Conservation (phyloP, 2,329 filamentous ascomycete species). For the Daldinia sp. region DNA sequence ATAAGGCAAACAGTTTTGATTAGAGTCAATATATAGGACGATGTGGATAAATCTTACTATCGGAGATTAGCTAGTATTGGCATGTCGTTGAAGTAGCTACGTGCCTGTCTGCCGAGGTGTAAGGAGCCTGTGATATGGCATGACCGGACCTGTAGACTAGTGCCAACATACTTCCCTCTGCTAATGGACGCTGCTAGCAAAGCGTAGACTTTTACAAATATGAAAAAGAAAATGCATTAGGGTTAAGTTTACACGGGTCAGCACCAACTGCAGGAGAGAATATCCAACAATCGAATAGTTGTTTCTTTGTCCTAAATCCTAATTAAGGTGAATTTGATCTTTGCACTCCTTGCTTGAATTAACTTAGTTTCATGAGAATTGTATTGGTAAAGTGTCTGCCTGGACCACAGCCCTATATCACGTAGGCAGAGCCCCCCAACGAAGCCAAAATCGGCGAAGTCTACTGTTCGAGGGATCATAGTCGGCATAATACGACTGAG, state of each 20-base stretch:
- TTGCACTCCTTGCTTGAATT: constrained; percentile 5
- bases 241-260: neutral
- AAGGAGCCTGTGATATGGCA: neutral
- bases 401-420: neutral
- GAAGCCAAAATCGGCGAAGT: neutral
- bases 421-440: constrained; percentile 4
- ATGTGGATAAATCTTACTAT: constrained; percentile 18
- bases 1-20: constrained; percentile 4
- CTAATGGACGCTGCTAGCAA: neutral
- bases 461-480: neutral
- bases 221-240: constrained; percentile 2
- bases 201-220: constrained; percentile 12
- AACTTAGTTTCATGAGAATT: neutral
- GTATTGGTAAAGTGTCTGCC: neutral
- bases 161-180: constrained; percentile 1
- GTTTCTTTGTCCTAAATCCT: constrained; percentile 22
- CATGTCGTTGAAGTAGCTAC: neutral
- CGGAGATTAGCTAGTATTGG: neutral
- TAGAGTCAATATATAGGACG: neutral
- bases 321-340: constrained; percentile 4
- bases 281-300: constrained; percentile 1
- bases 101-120: constrained; percentile 3
- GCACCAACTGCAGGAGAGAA: constrained; percentile 1
- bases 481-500: constrained; percentile 3
- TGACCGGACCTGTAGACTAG: neutral